These are phyloP conservation scores for Cystobasidium onofrii DNA, from an alignment of 768 basidiomycete genomes.

Conservation along the genomic window DNA sequence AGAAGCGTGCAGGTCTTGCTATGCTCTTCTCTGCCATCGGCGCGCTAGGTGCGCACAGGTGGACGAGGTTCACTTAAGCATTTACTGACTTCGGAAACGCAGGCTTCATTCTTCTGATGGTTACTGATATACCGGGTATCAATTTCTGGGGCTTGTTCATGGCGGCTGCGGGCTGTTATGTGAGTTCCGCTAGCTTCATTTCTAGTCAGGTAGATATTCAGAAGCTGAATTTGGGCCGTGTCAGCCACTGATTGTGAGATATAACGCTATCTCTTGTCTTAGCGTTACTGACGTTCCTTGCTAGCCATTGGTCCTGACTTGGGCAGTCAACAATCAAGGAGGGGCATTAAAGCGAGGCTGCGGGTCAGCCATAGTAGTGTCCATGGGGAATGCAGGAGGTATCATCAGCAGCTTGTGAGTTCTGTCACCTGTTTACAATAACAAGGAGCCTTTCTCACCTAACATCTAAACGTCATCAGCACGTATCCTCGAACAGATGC, in stretches of 20 bases:
- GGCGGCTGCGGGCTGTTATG: constrained; percentile 1
- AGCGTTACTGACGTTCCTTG: background rate
- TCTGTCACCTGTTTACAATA: background rate
- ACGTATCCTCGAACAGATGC: background rate
- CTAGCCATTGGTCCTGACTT: background rate
- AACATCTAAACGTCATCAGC: background rate
- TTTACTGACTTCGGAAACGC: background rate
- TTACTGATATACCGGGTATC: constrained; percentile 56
- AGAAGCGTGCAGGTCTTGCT: constrained; percentile 58
- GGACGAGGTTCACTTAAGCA: too few relatives aligned
- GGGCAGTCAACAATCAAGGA: constrained; percentile 1
- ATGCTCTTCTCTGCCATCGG: constrained; percentile 46
- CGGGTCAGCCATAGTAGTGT: background rate
- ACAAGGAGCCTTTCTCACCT: too few relatives aligned
- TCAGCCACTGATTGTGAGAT: background rate
- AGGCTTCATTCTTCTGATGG: constrained; percentile 65
- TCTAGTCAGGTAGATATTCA: background rate
- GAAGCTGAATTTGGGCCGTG: too few relatives aligned
- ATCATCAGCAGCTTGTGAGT: background rate
- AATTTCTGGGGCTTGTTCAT: constrained; percentile 6
- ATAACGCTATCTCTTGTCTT: too few relatives aligned
- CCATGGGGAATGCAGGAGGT: constrained; percentile 5
- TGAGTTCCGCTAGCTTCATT: background rate
- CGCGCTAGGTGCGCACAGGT: constrained; percentile 43
- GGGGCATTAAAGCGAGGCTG: background rate